phyloP scores from a whole-genome alignment of 1,284 basidiomycete species.

The Phlebopus sp. region DNA sequence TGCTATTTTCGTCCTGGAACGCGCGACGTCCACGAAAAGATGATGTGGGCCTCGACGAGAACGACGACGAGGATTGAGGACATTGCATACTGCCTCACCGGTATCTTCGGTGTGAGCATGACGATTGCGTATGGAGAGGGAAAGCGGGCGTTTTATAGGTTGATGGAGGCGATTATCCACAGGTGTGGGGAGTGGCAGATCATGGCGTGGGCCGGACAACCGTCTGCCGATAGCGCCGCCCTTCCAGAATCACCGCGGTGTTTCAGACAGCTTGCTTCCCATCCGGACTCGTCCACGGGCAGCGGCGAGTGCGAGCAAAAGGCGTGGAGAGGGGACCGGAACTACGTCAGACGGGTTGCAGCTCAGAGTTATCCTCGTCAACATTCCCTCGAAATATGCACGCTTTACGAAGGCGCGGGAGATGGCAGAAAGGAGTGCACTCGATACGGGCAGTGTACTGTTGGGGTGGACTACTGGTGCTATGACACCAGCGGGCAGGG shows the following conservation, averaged over 20 bases:
- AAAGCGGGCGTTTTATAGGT: conserved; percentile 26
- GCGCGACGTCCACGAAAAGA: conserved; percentile 26
- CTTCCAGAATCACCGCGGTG: conserved; percentile 30
- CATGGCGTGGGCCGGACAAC: conserved; percentile 30
- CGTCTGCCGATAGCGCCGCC: conserved; percentile 28
- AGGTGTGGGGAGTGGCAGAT: conserved; percentile 33
- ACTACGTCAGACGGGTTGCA: conserved; percentile 32
- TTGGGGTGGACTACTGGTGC: conserved; percentile 32
- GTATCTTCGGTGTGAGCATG: conserved; percentile 32
- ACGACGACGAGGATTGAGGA: conserved; percentile 33
- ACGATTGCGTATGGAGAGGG: conserved; percentile 34
- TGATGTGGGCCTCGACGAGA: conserved; percentile 33
- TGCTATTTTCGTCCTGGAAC: conserved; percentile 27
- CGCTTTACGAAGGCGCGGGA: conserved; percentile 20
- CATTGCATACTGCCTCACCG: conserved; percentile 31
- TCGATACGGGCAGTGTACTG: conserved; percentile 20
- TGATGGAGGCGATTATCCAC: conserved; percentile 30
- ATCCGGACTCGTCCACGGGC: neutral
- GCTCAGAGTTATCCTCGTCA: conserved; percentile 24
- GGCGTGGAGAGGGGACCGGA: conserved; percentile 26
- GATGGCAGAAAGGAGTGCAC: conserved; percentile 11
- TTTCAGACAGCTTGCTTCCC: conserved; percentile 19
- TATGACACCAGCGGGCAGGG: conserved; percentile 29
- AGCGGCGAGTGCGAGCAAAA: neutral
- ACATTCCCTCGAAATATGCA: conserved; percentile 20